Conservation (phyloP, 2,329 filamentous ascomycete species). For the Epichloe coenophiala region DNA sequence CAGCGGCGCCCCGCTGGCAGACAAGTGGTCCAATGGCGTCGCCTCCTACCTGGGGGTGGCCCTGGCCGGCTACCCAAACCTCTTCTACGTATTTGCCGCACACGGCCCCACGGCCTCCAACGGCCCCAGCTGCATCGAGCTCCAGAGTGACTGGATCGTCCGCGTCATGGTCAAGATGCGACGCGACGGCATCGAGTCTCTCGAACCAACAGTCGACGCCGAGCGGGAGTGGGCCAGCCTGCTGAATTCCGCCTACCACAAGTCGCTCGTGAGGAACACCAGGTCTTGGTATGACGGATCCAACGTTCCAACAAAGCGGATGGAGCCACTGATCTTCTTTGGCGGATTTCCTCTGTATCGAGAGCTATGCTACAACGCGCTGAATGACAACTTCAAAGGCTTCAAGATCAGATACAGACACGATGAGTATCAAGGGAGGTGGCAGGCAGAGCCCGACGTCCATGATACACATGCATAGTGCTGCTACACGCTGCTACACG, state of each 20-base stretch:
- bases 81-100: slow-evolving; percentile 4
- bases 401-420: not conserved
- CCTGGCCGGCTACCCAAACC: not conserved
- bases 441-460: not conserved
- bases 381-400: not conserved
- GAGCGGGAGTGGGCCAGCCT: not conserved
- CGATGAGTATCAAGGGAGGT: not conserved
- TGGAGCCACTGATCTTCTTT: slow-evolving; percentile 1
- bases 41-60: not conserved
- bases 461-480: too few species aligned
- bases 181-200: not conserved
- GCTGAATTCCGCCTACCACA: not conserved
- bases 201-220: not conserved
- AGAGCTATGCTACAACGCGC: not conserved
- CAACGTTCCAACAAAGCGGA: not conserved
- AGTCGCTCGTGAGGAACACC: not conserved
- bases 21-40: not conserved
- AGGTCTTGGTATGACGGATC: slow-evolving; percentile 1
- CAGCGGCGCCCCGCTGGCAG: not conserved
- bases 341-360: not conserved
- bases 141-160: slow-evolving; percentile 5
- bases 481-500: too few species aligned
- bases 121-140: slow-evolving; percentile 8
- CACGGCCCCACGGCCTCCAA: slow-evolving; percentile 8
- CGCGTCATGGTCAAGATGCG: not conserved